A percentile compares a stretch with the other conserved stretches of the same genome.
These are phyloP conservation scores for Sanghuangporus sanghuang DNA, from an alignment of 1,284 basidiomycete genomes.

Conservation along the genomic window DNA sequence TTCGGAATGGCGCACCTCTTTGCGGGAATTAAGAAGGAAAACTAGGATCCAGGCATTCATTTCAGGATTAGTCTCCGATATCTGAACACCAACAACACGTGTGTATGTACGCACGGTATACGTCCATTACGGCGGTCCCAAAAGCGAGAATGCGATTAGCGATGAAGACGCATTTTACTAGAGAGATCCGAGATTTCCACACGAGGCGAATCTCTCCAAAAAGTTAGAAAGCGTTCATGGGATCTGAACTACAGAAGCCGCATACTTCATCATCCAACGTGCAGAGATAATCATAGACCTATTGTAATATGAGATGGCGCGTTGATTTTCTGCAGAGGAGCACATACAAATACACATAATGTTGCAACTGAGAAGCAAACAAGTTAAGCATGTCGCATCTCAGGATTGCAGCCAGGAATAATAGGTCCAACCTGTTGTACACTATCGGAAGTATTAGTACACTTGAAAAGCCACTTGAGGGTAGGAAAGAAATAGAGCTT, in stretches of 20 bases:
- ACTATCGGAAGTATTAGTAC: neutral
- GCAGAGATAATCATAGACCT: constrained; percentile 1
- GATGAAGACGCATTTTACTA: constrained; percentile 8
- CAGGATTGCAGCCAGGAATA: neutral
- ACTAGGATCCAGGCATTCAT: neutral
- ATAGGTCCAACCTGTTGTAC: neutral
- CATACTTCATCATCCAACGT: constrained; percentile 6
- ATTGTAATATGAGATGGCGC: neutral
- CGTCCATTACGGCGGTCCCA: neutral
- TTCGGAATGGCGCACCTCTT: neutral
- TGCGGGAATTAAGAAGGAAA: neutral
- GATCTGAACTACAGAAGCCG: neutral
- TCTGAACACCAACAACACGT: neutral
- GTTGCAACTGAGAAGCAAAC: neutral
- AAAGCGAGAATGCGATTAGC: constrained; percentile 6
- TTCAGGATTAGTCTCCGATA: neutral
- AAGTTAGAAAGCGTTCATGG: neutral
- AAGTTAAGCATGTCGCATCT: neutral
- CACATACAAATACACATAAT: neutral
- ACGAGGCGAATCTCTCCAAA: neutral
- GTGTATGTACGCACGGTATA: neutral
- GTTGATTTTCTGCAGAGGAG: neutral
- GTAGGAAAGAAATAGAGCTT: neutral
- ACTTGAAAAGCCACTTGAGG: neutral
- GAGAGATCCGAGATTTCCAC: constrained; percentile 3